Conservation (phyloP, 2,329 filamentous ascomycete genomes). For the Emmonsiellopsis sp. region DNA sequence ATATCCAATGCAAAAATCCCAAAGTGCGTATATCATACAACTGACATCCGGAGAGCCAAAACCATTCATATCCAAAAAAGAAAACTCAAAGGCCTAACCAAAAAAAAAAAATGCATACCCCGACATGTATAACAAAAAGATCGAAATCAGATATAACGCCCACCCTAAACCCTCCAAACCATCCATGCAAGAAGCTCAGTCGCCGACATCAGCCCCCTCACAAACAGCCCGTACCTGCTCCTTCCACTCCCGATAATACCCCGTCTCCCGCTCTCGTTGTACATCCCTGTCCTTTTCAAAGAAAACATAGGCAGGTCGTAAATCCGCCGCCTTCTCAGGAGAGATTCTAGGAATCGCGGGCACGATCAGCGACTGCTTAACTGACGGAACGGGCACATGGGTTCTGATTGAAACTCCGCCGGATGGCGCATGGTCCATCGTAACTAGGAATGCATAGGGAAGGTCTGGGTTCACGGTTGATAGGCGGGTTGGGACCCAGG, state of each 20-base stretch:
- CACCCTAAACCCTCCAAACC: not conserved
- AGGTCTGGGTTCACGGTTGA: slow-evolving; percentile 3
- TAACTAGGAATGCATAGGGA: slow-evolving; percentile 7
- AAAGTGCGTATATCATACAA: no score
- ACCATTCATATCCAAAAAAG: not conserved
- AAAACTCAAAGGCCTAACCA: not conserved
- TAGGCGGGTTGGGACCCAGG: slow-evolving; percentile 7
- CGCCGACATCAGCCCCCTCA: slow-evolving; percentile 21
- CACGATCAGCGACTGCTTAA: slow-evolving; percentile 8
- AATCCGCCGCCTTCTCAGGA: slow-evolving; percentile 4
- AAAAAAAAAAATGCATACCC: not conserved
- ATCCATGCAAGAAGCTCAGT: slow-evolving; percentile 3
- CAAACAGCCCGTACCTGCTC: slow-evolving; percentile 27
- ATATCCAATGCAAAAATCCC: not conserved
- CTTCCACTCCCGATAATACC: slow-evolving; percentile 29
- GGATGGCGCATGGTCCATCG: slow-evolving; percentile 1
- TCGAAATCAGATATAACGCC: not conserved
- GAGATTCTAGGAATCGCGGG: slow-evolving; percentile 3
- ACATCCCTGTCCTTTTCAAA: slow-evolving; percentile 29
- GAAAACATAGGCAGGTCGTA: slow-evolving; percentile 28
- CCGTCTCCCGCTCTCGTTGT: slow-evolving; percentile 23
- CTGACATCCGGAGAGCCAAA: no score
- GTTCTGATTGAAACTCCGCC: slow-evolving; percentile 4
- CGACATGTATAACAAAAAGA: not conserved
- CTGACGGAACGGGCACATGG: slow-evolving; percentile 4